These are phyloP conservation scores for Wickerhamiella parazyma DNA, from an alignment of 805 yeast species.

Conservation along the genomic window DNA sequence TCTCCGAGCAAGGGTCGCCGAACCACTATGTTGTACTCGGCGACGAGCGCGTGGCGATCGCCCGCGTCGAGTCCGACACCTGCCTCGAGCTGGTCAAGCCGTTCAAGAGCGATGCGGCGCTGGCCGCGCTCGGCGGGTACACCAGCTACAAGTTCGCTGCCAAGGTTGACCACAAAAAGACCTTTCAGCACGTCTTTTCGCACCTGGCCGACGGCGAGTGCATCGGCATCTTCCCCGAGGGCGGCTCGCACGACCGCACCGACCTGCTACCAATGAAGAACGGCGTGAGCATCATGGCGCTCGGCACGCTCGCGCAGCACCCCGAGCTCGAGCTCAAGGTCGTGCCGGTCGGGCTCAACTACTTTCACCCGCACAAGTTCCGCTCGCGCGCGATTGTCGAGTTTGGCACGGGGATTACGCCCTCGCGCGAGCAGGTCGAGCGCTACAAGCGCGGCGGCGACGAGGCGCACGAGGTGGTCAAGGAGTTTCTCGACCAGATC, in stretches of 20 bases:
- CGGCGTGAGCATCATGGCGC: constrained; percentile 96
- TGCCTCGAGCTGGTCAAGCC: constrained; percentile 57
- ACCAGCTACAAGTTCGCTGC: constrained; percentile 58
- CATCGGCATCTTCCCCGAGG: constrained; percentile 93
- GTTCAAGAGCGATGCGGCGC: constrained; percentile 31
- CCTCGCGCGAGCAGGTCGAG: constrained; percentile 45
- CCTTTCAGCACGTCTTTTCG: constrained; percentile 71
- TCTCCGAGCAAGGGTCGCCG: constrained; percentile 43
- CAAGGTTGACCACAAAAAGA: constrained; percentile 73
- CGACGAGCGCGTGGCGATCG: constrained; percentile 61
- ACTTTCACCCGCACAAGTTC: constrained; percentile 90
- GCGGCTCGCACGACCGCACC: constrained; percentile 94
- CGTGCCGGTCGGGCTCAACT: constrained; percentile 96
- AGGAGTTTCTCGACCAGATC: constrained; percentile 52
- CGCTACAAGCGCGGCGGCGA: constrained; percentile 49
- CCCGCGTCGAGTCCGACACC: constrained; percentile 55
- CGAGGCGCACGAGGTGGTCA: constrained; percentile 53
- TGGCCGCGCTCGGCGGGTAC: constrained; percentile 33
- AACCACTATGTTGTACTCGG: constrained; percentile 41
- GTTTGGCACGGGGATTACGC: constrained; percentile 76
- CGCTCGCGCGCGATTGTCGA: constrained; percentile 92
- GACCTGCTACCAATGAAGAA: constrained; percentile 86
- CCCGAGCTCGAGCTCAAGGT: constrained; percentile 68
- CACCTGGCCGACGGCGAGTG: constrained; percentile 72
- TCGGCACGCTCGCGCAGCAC: constrained; percentile 76